Percentiles rank a stretch among this genome's conserved stretches.
Conservation (phyloP, 306 rosid genomes). For the Carpinus viminea region DNA sequence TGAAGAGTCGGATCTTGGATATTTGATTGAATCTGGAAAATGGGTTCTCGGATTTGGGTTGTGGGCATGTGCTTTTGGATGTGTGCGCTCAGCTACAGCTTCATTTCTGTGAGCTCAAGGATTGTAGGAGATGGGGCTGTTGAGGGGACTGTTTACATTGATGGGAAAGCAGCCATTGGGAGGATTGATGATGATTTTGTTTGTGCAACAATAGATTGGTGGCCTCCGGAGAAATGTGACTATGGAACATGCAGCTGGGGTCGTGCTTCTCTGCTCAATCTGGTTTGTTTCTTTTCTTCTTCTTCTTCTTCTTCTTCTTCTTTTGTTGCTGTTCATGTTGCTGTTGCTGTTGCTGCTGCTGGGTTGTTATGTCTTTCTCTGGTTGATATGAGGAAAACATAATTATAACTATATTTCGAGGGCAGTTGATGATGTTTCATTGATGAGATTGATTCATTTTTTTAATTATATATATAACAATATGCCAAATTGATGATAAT, state of each 20-base stretch:
- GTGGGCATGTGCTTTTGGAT: constrained; percentile 53
- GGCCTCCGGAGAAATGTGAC: constrained; percentile 99
- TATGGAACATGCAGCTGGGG: constrained; percentile 92
- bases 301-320: not conserved
- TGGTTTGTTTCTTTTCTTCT: constrained; percentile 46
- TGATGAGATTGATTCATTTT: not conserved
- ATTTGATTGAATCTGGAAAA: constrained; percentile 33
- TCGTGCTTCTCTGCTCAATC: constrained; percentile 78
- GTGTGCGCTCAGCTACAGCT: constrained; percentile 35
- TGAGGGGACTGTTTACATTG: constrained; percentile 53
- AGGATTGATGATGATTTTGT: constrained; percentile 74
- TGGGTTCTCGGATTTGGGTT: constrained; percentile 57
- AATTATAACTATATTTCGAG: not conserved
- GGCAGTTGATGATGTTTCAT: not conserved
- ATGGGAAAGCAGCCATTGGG: constrained; percentile 61
- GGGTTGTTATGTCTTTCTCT: not conserved
- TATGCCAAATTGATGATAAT: too few relatives aligned
- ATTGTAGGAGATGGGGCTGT: constrained; percentile 22
- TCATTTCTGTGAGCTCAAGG: constrained; percentile 31
- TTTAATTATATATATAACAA: not conserved
- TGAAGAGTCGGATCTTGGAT: constrained; percentile 36
- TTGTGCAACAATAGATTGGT: constrained; percentile 97
- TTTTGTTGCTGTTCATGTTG: not conserved
- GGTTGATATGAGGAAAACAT: not conserved
- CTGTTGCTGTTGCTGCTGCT: not conserved